Conservation (phyloP, 495 filamentous ascomycete genomes). For the Penicillium nucicola region DNA sequence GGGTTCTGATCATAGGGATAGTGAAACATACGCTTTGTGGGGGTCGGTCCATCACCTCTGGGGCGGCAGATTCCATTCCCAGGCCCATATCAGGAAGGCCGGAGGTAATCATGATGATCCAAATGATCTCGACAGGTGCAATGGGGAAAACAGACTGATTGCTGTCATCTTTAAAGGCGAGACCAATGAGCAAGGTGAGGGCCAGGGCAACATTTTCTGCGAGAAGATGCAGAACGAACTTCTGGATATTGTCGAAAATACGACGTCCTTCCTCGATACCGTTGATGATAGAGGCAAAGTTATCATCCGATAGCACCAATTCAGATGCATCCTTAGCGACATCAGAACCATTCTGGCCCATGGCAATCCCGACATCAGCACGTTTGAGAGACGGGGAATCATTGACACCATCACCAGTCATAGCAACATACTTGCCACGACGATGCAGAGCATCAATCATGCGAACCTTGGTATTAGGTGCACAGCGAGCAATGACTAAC, state of each 20-base stretch:
- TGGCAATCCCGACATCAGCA: constrained; percentile 83
- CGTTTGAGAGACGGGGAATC: constrained; percentile 78
- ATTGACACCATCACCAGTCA: constrained; percentile 91
- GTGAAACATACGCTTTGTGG: constrained; percentile 52
- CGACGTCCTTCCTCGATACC: constrained; percentile 69
- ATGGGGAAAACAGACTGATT: constrained; percentile 70
- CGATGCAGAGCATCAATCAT: constrained; percentile 76
- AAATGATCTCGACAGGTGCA: constrained; percentile 69
- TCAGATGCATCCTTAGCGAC: constrained; percentile 86
- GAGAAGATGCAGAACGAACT: constrained; percentile 71
- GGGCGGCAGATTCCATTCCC: constrained; percentile 64
- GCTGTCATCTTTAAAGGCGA: constrained; percentile 64
- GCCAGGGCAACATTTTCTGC: constrained; percentile 73
- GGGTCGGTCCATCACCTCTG: constrained; percentile 65
- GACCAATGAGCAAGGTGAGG: constrained; percentile 63
- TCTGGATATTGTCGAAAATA: constrained; percentile 77
- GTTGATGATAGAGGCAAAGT: constrained; percentile 78
- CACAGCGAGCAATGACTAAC: constrained; percentile 67
- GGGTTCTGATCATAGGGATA: constrained; percentile 3
- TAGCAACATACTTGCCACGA: constrained; percentile 64
- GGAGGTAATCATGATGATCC: constrained; percentile 77
- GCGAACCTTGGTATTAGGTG: constrained; percentile 70
- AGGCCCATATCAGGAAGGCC: constrained; percentile 73
- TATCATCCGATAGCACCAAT: constrained; percentile 78
- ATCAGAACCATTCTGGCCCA: constrained; percentile 74